These are phyloP conservation scores for Neurospora sp. DNA, from an alignment of 495 filamentous ascomycete genomes.

Conservation along the genomic window DNA sequence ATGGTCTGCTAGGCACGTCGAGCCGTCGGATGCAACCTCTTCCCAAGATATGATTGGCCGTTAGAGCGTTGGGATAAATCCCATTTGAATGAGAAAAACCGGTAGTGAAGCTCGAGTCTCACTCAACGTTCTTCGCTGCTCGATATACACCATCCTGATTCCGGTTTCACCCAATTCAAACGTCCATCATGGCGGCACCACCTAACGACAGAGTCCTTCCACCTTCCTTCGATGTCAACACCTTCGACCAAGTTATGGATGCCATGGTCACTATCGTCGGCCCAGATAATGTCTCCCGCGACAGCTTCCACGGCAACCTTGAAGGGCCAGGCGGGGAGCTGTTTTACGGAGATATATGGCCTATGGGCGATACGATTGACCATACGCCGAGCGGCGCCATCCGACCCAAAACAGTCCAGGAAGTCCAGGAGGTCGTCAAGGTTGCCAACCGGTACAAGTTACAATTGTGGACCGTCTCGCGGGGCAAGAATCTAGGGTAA, in stretches of 20 bases:
- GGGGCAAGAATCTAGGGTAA: conserved; percentile 39
- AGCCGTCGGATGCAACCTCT: too few species aligned
- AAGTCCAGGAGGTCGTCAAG: conserved; percentile 6
- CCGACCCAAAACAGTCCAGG: conserved; percentile 3
- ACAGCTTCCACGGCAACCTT: not conserved
- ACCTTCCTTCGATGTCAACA: not conserved
- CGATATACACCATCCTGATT: not conserved
- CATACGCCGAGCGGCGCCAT: not conserved
- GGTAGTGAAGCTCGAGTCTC: not conserved
- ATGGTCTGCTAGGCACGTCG: too few species aligned
- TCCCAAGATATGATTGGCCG: too few species aligned
- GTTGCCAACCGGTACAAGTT: conserved; percentile 31
- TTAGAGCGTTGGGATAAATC: too few species aligned
- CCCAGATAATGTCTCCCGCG: not conserved
- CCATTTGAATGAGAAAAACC: too few species aligned
- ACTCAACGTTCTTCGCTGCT: not conserved
- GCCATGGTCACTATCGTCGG: not conserved
- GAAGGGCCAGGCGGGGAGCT: not conserved
- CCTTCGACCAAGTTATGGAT: not conserved
- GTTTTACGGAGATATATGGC: not conserved
- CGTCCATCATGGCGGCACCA: not conserved
- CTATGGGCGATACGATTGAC: not conserved
- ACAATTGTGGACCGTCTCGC: conserved; percentile 36
- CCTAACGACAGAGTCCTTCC: not conserved
- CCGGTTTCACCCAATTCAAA: not conserved